Conservation (phyloP, 2,329 filamentous ascomycete species). For the Ascochyta fabae region DNA sequence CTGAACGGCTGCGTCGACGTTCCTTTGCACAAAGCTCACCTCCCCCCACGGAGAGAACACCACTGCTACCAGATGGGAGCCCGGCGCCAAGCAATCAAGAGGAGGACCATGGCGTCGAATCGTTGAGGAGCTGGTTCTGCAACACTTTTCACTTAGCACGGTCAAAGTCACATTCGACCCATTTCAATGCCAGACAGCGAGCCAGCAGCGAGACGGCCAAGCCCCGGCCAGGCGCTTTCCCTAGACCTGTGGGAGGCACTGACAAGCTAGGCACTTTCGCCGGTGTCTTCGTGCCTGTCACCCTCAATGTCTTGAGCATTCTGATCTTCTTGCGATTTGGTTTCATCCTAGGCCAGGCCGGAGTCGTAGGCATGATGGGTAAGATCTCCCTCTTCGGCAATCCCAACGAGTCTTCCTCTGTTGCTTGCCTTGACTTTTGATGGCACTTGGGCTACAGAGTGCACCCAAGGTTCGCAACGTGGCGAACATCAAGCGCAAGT, state of each 20-base stretch:
- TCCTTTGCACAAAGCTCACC: slow-evolving; percentile 39
- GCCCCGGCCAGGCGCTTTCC: slow-evolving; percentile 46
- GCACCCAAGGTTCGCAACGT: no score
- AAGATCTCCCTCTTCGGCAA: slow-evolving; percentile 36
- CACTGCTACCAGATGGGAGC: slow-evolving; percentile 29
- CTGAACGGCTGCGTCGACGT: slow-evolving; percentile 53
- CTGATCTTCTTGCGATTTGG: slow-evolving; percentile 92
- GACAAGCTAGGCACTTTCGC: slow-evolving; percentile 75
- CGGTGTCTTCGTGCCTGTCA: slow-evolving; percentile 81
- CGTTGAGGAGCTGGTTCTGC: slow-evolving; percentile 35
- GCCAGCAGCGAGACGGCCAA: slow-evolving; percentile 36
- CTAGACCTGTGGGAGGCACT: slow-evolving; percentile 50
- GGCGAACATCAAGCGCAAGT: not conserved
- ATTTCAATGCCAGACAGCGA: slow-evolving; percentile 28
- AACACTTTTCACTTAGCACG: slow-evolving; percentile 23
- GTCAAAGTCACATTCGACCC: slow-evolving; percentile 15
- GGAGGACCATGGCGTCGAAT: slow-evolving; percentile 28
- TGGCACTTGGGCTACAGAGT: not conserved
- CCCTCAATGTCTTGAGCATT: slow-evolving; percentile 85
- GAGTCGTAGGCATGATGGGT: slow-evolving; percentile 81
- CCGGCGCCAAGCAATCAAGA: slow-evolving; percentile 19
- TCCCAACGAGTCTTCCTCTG: not conserved
- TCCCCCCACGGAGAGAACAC: slow-evolving; percentile 43
- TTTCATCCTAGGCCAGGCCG: slow-evolving; percentile 80
- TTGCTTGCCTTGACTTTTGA: not conserved